Base-by-base conservation (phyloP, 257 asterid species). In the Primulina eburnea region DNA sequence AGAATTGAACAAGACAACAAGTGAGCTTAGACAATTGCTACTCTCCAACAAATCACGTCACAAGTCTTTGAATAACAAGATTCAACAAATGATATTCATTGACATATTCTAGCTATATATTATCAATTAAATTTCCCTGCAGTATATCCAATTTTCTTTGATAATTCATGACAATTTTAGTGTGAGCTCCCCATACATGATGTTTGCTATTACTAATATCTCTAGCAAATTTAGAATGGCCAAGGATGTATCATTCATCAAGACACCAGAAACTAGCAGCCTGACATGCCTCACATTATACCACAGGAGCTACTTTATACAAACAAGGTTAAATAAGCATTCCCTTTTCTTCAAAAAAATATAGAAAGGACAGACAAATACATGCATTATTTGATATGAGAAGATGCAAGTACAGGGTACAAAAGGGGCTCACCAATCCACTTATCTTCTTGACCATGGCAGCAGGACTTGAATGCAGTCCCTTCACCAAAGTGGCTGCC, bases 361-460 rank as follows among this genome's bases (percentile, higher is more conserved):
- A 33, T 43, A 75, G 37, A 18, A 17, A 50, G 20, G n/a, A 29
- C 70, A 76, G 38, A 28, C 35, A 72, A 64, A 57, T 28, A 34
- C 17, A 29, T 73, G 69, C 56, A 60, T 72, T 34, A 64, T 7
- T 35, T 59, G 62, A 65, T 62, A 60, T 14, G 40, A 64, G n/a
- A 40, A 24, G 71, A 40, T 32, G 59, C 2, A 66, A 37, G 53
- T 69, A 65, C 47, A 20, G 30, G 74, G 68, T 62, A 64, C 30
- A 33, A 37, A 53, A 24, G 68, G 18, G 64, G 70, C 95, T 65
- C 77, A 92, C 98, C 95, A 92, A 77, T 82, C 90, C 97, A 80
- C 97, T 96, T 79, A 92, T 80, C 85, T 92, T 92, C 85, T 88
- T 92, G 79, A 90, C 81, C 79, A 85, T 70, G 64, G 88, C 82